Percentiles rank a stretch among this genome's conserved stretches.
phyloP scores from a whole-genome alignment of 2,329 filamentous ascomycete genomes.

The Emergomyces orientalis region DNA sequence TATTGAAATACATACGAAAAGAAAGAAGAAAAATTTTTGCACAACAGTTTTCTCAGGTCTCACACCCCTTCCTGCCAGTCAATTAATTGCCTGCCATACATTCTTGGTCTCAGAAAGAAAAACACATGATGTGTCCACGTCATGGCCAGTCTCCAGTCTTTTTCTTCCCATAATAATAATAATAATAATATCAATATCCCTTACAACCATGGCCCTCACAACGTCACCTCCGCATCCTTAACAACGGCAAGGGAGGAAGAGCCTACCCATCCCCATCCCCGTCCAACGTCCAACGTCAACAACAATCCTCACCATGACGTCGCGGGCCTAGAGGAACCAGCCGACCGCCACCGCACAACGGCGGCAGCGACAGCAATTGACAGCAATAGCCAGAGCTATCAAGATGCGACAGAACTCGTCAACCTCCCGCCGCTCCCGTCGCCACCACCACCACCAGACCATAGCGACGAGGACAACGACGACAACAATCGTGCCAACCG shows the following conservation, averaged over 20 bases:
- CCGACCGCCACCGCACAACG: not conserved
- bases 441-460: not conserved
- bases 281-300: not conserved
- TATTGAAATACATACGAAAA: no score
- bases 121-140: not conserved
- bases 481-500: not conserved
- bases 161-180: not conserved
- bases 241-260: not conserved
- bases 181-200: not conserved
- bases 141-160: not conserved
- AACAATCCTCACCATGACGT: not conserved
- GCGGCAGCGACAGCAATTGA: not conserved
- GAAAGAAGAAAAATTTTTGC: no score
- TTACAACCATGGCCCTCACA: not conserved
- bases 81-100: not conserved
- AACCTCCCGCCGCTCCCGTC: not conserved
- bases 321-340: no score
- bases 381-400: not conserved
- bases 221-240: not conserved
- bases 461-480: not conserved
- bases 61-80: not conserved
- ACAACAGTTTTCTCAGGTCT: not conserved
- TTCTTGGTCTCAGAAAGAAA: not conserved
- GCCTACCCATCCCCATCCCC: not conserved
- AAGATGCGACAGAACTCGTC: slow-evolving; percentile 6